Base-by-base conservation (phyloP, 768 basidiomycete species). In the Rickenella mellea region DNA sequence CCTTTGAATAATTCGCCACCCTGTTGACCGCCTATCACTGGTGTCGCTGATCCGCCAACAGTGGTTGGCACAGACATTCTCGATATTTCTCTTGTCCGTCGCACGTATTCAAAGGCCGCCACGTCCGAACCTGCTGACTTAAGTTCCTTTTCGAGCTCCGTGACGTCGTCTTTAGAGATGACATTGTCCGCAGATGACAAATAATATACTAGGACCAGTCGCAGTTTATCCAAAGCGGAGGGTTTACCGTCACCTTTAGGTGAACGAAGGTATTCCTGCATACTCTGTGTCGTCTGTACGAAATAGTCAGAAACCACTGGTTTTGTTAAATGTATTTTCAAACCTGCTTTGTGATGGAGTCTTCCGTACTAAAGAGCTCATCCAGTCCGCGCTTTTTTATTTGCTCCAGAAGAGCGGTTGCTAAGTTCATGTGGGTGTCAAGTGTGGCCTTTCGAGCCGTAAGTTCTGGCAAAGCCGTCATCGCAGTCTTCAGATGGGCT, bases 391-490 rank as follows among this genome's bases (percentile, higher is more conserved):
- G 78, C 45, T 80, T 81, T 66, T 97, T 97, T 67, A 99, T 96
- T 27, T 96, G 82, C 58, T 94, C 91, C 22, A 99, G 67, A 8
- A 99, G 65, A 14, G 93, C 85, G 10, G 93, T 96, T 27, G 94
- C 94, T 43, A 99, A 94, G 63, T 98, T 97, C 93, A 99, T 98
- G 58, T 99, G 96, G 3, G 93, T 91, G 59, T 99, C 96, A 20
- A 99, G 74, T 1, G 88, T 93, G 25, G 91, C 88, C 55, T 99
- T 99, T 30, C 96, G 78, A 3, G 96, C 92, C 4, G 94, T 98
- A 39, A 99, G 68, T 58, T 98, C 96, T 1, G 96, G 96, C 15
- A 99, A 70, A 47, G 92, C 89, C 2, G 93, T 98, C 56, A 99
- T 96, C 6, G 96, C 96, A 0, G 91, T 90, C 65, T 97, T 98